Conservation (phyloP, 148 eudicot species). For the Vaccinium macrocarpon region DNA sequence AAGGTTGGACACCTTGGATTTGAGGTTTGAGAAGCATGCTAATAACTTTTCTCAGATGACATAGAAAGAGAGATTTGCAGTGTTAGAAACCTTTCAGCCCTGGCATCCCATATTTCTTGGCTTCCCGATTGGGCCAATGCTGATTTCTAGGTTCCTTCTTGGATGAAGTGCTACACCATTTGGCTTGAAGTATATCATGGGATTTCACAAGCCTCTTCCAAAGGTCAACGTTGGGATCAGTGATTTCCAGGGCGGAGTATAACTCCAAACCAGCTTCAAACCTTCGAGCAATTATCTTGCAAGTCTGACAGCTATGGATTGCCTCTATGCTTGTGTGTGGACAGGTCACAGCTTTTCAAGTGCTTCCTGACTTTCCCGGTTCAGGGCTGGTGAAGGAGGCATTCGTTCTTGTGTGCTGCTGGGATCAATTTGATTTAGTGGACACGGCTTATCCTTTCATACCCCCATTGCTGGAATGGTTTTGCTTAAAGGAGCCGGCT, state of each 20-base stretch:
- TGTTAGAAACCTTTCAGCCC: not conserved
- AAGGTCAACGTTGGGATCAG: not conserved
- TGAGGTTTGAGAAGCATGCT: slow-evolving; percentile 30
- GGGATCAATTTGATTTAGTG: not conserved
- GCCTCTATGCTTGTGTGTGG: not conserved
- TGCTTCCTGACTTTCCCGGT: not conserved
- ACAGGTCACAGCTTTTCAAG: not conserved
- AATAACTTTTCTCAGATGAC: not conserved
- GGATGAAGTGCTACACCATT: slow-evolving; percentile 2
- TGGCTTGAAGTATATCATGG: not conserved
- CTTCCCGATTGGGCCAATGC: not conserved
- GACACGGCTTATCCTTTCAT: not conserved
- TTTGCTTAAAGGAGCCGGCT: not conserved
- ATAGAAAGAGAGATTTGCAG: not conserved
- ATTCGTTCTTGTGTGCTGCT: not conserved
- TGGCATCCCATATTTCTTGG: slow-evolving; percentile 13
- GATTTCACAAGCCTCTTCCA: not conserved
- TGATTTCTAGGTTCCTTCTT: not conserved
- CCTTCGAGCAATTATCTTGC: not conserved
- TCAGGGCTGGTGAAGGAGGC: not conserved
- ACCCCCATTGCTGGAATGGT: not conserved
- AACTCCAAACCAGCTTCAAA: not conserved
- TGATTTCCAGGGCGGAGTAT: not conserved
- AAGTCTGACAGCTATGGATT: not conserved
- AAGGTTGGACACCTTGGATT: slow-evolving; percentile 99